A percentile compares a stretch with the other conserved stretches of the same genome.
phyloP scores from a whole-genome alignment of 768 basidiomycete species.

The Baorangia bicolor region DNA sequence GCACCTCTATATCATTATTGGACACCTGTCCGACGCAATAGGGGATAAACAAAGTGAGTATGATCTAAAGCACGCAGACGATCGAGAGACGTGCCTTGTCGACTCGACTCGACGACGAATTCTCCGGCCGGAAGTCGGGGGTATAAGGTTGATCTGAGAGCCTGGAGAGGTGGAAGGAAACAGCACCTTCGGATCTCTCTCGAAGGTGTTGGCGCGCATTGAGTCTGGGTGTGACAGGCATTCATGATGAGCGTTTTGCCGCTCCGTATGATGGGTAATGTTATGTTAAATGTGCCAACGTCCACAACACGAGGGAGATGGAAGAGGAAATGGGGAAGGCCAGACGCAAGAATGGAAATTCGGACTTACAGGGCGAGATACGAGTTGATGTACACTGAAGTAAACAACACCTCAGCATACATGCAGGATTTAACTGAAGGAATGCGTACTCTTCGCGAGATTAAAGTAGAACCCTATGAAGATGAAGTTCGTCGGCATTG shows the following conservation, averaged over 20 bases:
- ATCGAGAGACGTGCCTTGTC: constrained; percentile 4
- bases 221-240: constrained; percentile 30
- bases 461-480: constrained; percentile 53
- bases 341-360: not conserved
- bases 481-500: constrained; percentile 52
- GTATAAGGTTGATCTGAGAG: constrained; percentile 19
- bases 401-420: not conserved
- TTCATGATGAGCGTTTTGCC: not conserved
- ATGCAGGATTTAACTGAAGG: not conserved
- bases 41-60: not conserved
- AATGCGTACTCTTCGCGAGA: constrained; percentile 49
- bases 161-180: constrained; percentile 43
- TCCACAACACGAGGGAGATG: not conserved
- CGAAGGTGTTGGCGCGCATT: constrained; percentile 44
- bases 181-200: constrained; percentile 28
- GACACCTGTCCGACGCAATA: not conserved
- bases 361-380: constrained; percentile 45
- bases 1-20: constrained; percentile 3
- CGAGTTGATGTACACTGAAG: constrained; percentile 52
- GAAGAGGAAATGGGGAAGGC: not conserved
- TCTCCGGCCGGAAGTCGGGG: not conserved
- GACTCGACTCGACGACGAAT: not conserved
- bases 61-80: not conserved
- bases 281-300: not conserved
- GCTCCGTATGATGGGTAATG: not conserved